phyloP scores from a whole-genome alignment of 352 stramenopile species.

The Phytophthora fragariaefolia region DNA sequence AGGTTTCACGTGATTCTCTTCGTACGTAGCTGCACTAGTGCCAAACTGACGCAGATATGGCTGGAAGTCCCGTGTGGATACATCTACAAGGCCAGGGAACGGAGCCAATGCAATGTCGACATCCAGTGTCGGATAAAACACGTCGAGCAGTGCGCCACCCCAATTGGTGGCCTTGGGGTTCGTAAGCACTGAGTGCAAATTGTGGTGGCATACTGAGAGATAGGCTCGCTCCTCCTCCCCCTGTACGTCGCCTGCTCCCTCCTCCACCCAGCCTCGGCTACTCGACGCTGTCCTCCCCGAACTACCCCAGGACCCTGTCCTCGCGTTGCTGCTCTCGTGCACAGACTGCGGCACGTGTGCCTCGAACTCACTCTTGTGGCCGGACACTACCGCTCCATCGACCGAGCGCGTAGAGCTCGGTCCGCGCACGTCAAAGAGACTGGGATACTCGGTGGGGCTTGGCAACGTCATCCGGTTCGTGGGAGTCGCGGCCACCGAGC shows the following conservation, averaged over 20 bases:
- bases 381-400: slow-evolving; percentile 23
- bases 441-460: slow-evolving; percentile 70
- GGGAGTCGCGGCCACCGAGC: slow-evolving; percentile 42
- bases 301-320: slow-evolving; percentile 43
- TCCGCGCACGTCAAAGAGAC: slow-evolving; percentile 71
- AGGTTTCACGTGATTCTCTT: slow-evolving; percentile 78
- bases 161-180: slow-evolving; percentile 81
- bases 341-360: slow-evolving; percentile 41
- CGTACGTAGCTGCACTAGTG: slow-evolving; percentile 66
- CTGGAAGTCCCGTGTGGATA: slow-evolving; percentile 77
- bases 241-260: slow-evolving; percentile 31
- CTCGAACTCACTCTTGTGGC: slow-evolving; percentile 27
- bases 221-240: slow-evolving; percentile 74
- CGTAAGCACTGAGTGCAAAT: slow-evolving; percentile 86
- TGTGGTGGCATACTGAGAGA: slow-evolving; percentile 76
- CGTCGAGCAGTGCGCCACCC: slow-evolving; percentile 73
- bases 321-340: slow-evolving; percentile 36
- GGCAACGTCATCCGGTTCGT: slow-evolving; percentile 46
- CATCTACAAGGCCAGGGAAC: slow-evolving; percentile 67
- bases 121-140: slow-evolving; percentile 73
- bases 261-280: slow-evolving; percentile 16
- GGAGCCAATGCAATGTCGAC: slow-evolving; percentile 71
- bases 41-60: slow-evolving; percentile 79
- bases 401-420: slow-evolving; percentile 50
- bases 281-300: slow-evolving; percentile 38